Evolutionary conservation across 192 early-diverging fungal species (phyloP).

Genomic region (Backusella macrospora): DNA sequence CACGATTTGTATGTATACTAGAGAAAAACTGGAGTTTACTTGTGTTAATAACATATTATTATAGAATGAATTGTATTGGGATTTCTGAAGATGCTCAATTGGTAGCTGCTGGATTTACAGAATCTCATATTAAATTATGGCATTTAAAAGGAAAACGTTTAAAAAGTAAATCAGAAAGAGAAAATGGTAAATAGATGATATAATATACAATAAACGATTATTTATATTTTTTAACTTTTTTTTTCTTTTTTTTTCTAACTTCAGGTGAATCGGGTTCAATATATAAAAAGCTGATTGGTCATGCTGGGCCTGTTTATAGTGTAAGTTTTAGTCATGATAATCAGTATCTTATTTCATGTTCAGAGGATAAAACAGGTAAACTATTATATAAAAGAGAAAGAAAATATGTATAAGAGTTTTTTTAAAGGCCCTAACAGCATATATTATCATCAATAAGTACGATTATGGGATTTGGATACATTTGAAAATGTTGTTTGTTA

Average conservation of each 20-base stretch:
- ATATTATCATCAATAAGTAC: conserved; percentile 44
- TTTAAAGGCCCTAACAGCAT: not conserved
- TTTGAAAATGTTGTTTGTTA: conserved; percentile 90
- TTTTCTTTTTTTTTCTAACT: not conserved
- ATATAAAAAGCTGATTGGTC: conserved; percentile 79
- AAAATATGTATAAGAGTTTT: not conserved
- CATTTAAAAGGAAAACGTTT: conserved; percentile 79
- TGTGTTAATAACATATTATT: no score
- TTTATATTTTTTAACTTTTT: not conserved
- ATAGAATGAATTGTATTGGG: conserved; percentile 80
- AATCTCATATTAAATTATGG: conserved; percentile 94
- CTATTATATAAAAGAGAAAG: no score
- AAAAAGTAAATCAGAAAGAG: conserved; percentile 39
- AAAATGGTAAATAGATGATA: not conserved
- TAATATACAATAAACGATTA: conserved; percentile 26
- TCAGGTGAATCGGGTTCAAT: conserved; percentile 58
- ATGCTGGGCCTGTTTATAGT: conserved; percentile 91
- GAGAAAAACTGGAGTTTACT: no score
- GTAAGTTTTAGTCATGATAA: conserved; percentile 86
- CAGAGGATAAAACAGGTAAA: conserved; percentile 81
- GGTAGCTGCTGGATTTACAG: conserved; percentile 89
- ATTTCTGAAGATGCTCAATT: conserved; percentile 79
- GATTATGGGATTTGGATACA: conserved; percentile 95
- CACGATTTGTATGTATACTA: conserved; percentile 56
- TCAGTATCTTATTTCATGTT: conserved; percentile 83